A percentile compares a stretch with the other conserved stretches of the same genome.
phyloP scores from a whole-genome alignment of 331 rosid genomes.

The Rosa hybrid region DNA sequence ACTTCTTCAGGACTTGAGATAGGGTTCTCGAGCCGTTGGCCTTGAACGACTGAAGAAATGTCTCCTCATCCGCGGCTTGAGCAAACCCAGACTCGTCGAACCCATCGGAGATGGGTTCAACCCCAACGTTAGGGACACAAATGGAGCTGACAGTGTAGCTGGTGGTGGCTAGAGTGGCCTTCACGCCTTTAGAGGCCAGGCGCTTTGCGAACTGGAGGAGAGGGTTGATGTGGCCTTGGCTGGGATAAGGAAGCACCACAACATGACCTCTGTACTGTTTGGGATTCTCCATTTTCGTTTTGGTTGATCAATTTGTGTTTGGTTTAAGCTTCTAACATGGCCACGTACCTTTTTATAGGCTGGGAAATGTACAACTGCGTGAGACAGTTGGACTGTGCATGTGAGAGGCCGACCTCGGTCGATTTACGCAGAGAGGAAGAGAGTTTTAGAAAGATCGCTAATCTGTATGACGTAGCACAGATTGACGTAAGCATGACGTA shows the following conservation, averaged over 20 bases:
- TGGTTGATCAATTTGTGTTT: not conserved
- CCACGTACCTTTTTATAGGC: not conserved
- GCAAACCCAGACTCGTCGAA: conserved; percentile 46
- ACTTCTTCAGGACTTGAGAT: conserved; percentile 33
- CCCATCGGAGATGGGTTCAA: conserved; percentile 54
- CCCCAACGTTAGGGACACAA: conserved; percentile 21
- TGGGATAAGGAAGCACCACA: conserved; percentile 56
- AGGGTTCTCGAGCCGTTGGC: conserved; percentile 47
- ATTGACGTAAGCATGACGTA: not conserved
- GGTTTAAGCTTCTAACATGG: not conserved
- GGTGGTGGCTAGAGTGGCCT: conserved; percentile 67
- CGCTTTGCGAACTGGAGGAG: conserved; percentile 70
- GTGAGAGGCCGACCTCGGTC: not conserved
- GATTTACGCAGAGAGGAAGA: no score
- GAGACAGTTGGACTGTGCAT: not conserved
- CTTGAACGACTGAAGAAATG: conserved; percentile 42
- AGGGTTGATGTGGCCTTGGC: conserved; percentile 87
- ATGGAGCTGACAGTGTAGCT: conserved; percentile 49
- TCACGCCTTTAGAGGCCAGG: conserved; percentile 50
- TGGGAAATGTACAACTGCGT: not conserved
- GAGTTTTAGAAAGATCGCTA: no score
- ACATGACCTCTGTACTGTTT: conserved; percentile 38
- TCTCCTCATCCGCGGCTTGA: conserved; percentile 24
- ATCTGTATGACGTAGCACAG: not conserved
- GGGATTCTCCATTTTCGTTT: not conserved